A percentile compares a stretch with the other conserved stretches of the same genome.
Evolutionary conservation across 2,329 filamentous ascomycete species (phyloP).

Genomic region (Penicillium sclerotiorum): DNA sequence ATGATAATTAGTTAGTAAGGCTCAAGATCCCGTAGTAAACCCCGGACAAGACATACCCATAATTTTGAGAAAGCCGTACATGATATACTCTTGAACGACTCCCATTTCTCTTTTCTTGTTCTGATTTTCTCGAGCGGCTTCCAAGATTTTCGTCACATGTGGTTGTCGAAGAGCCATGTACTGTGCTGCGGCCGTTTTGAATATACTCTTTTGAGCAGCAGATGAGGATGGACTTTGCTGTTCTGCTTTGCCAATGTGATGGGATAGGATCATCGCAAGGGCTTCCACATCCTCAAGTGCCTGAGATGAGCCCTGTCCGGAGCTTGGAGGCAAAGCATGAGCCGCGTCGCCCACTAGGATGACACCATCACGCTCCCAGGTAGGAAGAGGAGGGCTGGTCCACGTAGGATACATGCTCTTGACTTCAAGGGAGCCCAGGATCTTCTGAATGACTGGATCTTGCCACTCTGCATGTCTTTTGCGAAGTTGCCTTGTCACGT

Average conservation of each 20-base stretch:
- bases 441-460: conserved; percentile 48
- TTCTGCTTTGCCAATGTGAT: conserved; percentile 27
- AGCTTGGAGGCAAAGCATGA: conserved; percentile 58
- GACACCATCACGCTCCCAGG: conserved; percentile 52
- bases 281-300: conserved; percentile 59
- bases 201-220: conserved; percentile 11
- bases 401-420: conserved; percentile 53
- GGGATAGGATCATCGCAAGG: conserved; percentile 46
- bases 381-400: conserved; percentile 51
- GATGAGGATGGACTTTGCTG: neutral
- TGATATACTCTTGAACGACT: conserved; percentile 38
- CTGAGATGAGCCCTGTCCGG: conserved; percentile 59
- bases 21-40: neutral
- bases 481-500: conserved; percentile 40
- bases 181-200: conserved; percentile 29
- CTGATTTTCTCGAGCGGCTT: conserved; percentile 36
- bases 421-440: conserved; percentile 43
- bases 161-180: conserved; percentile 41
- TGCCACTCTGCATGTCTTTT: conserved; percentile 50
- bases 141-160: conserved; percentile 36
- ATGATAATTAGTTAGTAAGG: conserved; percentile 2
- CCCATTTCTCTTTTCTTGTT: conserved; percentile 38
- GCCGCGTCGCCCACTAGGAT: conserved; percentile 61
- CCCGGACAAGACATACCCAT: conserved; percentile 28
- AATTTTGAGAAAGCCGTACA: conserved; percentile 43